Percentiles rank a stretch among this genome's conserved stretches.
These are phyloP conservation scores for Rhizopus stolonifer DNA, from an alignment of 371 early-diverging fungal species.

Conservation along the genomic window DNA sequence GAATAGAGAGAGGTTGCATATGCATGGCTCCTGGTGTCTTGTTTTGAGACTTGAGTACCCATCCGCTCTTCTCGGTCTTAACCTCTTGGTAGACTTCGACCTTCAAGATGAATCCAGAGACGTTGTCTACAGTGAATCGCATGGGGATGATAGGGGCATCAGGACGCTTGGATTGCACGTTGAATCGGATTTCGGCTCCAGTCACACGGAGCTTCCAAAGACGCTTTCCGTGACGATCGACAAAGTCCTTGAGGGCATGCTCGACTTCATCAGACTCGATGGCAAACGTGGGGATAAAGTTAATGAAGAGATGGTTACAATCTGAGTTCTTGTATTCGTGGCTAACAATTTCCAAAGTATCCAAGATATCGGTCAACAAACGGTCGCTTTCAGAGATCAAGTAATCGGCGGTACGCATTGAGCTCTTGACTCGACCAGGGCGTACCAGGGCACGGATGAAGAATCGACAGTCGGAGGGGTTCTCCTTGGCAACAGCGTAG, in stretches of 20 bases:
- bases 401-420: slow-evolving; percentile 88
- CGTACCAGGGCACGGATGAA: slow-evolving; percentile 97
- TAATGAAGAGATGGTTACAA: slow-evolving; percentile 97
- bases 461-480: slow-evolving; percentile 92
- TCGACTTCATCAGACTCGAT: slow-evolving; percentile 85
- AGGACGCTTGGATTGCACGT: slow-evolving; percentile 68
- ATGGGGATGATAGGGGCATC: slow-evolving; percentile 76
- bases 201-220: slow-evolving; percentile 95
- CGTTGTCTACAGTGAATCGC: slow-evolving; percentile 90
- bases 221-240: slow-evolving; percentile 92
- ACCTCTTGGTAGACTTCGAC: slow-evolving; percentile 92
- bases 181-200: slow-evolving; percentile 93
- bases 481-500: slow-evolving; percentile 93
- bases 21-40: slow-evolving; percentile 81
- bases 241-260: slow-evolving; percentile 81
- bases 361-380: slow-evolving; percentile 88
- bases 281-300: slow-evolving; percentile 94
- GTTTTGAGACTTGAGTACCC: slow-evolving; percentile 74
- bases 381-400: slow-evolving; percentile 92
- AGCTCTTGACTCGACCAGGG: slow-evolving; percentile 80
- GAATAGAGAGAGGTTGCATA: slow-evolving; percentile 77
- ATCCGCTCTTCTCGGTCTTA: slow-evolving; percentile 68
- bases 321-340: slow-evolving; percentile 91
- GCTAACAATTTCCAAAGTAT: slow-evolving; percentile 90
- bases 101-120: slow-evolving; percentile 89